Evolutionary conservation across 441 rosid species (phyloP).

Genomic region (Populus hybrid): DNA sequence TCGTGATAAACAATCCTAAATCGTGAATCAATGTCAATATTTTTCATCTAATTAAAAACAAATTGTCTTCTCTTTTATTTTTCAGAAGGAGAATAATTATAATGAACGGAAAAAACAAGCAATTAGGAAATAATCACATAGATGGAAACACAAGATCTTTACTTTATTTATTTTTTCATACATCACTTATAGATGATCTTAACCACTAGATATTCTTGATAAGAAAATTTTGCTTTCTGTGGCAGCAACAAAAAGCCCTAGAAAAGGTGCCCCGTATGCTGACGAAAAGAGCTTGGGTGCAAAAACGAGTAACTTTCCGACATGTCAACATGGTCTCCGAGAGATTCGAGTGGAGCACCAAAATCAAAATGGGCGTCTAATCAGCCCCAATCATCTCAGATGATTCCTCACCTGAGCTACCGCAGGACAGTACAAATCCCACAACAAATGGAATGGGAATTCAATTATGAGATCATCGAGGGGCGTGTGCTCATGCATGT

Average conservation of each 20-base stretch:
- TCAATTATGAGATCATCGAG: no score
- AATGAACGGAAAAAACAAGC: no score
- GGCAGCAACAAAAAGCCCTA: neutral
- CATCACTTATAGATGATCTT: neutral
- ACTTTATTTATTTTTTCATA: neutral
- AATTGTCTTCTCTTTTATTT: neutral
- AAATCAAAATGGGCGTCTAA: slow-evolving; percentile 25
- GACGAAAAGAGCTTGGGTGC: neutral
- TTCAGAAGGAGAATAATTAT: neutral
- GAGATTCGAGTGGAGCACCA: slow-evolving; percentile 25
- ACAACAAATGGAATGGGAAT: neutral
- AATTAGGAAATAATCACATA: neutral
- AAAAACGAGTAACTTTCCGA: neutral
- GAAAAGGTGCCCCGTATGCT: neutral
- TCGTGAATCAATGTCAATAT: no score
- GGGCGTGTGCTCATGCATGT: no score
- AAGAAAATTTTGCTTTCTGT: no score
- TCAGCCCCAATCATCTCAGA: slow-evolving; percentile 7
- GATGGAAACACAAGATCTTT: neutral
- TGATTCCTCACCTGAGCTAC: slow-evolving; percentile 9
- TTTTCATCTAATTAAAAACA: neutral
- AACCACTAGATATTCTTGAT: neutral
- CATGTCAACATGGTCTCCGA: neutral
- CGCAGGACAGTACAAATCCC: neutral
- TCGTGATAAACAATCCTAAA: no score